Base-by-base conservation (phyloP, 352 stramenopile species). In the Thraustotheca clavata region DNA sequence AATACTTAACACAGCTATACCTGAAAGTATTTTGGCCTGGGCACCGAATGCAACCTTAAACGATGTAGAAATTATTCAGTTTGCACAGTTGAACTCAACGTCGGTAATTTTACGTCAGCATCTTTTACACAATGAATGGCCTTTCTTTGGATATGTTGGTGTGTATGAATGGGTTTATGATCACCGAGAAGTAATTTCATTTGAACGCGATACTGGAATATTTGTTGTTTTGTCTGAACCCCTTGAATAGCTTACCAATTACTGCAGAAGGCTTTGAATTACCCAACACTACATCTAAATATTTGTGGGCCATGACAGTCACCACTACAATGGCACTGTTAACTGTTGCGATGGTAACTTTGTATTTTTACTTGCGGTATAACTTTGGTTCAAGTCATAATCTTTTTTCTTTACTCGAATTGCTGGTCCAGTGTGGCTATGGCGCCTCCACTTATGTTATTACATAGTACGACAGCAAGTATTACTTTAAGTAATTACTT, bases 381-480 rank as follows among this genome's bases (percentile, higher is more conserved):
- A 35, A 22, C 32, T n/a, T 31, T 54, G 12, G 2, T 24, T 14
- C n/a, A n/a, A 46, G 57, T 16, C 22, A 0, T 9, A n/a, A 65
- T 11, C 32, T 65, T n/a, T 20, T 65, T 14, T 9, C 16, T 65
- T 65, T 35, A 65, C 52, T 26, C 57, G 57, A 29, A 46, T 65
- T 26, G 57, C 41, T 12, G 57, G 57, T 3, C 32, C 38, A 2
- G 57, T 65, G 3, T 65, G 57, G 57, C 39, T 65, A 24, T 40
- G 57, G 14, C 57, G 57, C 4, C n/a, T n/a, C 57, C 57, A 7
- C 43, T 65, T 40, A 40, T 65, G 8, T 43, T 65, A 33, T 3
- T 65, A 16, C 57, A 46, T 16, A 31, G 27, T 35, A 41, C 57
- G 27, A 65, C 57, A 22, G 57, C 57, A 29, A 18, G 41, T 0